These are phyloP conservation scores for Cucurbita pepo DNA, from an alignment of 306 rosid species.

Conservation along the genomic window DNA sequence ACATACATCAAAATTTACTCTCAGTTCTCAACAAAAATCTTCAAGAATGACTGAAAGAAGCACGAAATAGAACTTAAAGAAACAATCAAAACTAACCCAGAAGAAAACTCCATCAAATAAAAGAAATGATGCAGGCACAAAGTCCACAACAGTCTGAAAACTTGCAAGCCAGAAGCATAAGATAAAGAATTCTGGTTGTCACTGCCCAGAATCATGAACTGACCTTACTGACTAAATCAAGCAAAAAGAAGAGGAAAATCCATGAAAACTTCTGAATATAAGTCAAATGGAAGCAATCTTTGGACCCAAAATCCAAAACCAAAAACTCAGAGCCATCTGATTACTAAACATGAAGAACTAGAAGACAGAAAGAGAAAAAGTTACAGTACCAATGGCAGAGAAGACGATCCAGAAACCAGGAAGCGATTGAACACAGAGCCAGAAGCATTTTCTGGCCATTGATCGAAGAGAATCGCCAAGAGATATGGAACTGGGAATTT, in stretches of 20 bases:
- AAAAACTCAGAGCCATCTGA: background rate
- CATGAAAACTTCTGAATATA: background rate
- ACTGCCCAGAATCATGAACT: background rate
- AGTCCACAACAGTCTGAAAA: background rate
- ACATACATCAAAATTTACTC: background rate
- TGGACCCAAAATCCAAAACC: background rate
- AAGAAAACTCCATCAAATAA: background rate
- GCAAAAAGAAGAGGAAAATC: background rate
- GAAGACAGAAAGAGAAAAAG: conserved; percentile 2
- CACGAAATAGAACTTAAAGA: background rate
- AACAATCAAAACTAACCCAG: background rate
- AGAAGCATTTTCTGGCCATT: conserved; percentile 15
- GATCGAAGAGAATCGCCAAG: conserved; percentile 6
- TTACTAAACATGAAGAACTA: background rate
- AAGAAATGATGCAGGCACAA: background rate
- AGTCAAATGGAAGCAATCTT: background rate
- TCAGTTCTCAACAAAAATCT: background rate
- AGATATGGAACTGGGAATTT: background rate
- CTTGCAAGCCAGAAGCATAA: background rate
- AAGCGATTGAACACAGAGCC: background rate
- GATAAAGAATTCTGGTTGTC: background rate
- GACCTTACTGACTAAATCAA: background rate
- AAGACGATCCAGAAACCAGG: conserved; percentile 26
- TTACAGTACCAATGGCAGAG: conserved; percentile 40
- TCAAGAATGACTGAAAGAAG: background rate